phyloP scores from a whole-genome alignment of 805 yeast genomes.

The Saccharomycopsis fermentans region DNA sequence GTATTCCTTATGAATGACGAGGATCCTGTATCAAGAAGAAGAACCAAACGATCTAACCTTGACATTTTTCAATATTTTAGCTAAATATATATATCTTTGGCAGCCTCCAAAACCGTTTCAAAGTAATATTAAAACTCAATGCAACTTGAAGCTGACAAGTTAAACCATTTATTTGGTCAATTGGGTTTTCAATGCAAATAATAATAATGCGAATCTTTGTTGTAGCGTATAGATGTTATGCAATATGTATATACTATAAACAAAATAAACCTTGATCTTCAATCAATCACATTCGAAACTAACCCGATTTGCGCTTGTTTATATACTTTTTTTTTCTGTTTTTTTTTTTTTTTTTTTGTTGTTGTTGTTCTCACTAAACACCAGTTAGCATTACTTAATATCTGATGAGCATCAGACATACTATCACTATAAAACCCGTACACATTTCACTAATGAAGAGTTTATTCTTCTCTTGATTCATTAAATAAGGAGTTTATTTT shows the following conservation, averaged over 20 bases:
- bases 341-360: not conserved
- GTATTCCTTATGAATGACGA: conserved; percentile 88
- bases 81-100: not conserved
- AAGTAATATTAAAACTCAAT: no score
- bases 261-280: not conserved
- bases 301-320: not conserved
- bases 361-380: not conserved
- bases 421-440: no score
- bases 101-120: not conserved
- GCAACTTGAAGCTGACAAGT: not conserved
- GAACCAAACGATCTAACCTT: conserved; percentile 35
- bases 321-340: not conserved
- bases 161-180: not conserved
- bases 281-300: not conserved
- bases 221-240: not conserved
- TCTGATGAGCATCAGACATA: no score
- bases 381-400: not conserved
- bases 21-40: conserved; percentile 78
- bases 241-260: not conserved
- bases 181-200: no score
- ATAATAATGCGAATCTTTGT: no score
- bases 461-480: no score
- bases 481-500: no score
- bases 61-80: conserved; percentile 23
- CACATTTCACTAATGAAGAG: no score